These are phyloP conservation scores for Ceriops decandra DNA, from an alignment of 345 rosid species.

Conservation along the genomic window DNA sequence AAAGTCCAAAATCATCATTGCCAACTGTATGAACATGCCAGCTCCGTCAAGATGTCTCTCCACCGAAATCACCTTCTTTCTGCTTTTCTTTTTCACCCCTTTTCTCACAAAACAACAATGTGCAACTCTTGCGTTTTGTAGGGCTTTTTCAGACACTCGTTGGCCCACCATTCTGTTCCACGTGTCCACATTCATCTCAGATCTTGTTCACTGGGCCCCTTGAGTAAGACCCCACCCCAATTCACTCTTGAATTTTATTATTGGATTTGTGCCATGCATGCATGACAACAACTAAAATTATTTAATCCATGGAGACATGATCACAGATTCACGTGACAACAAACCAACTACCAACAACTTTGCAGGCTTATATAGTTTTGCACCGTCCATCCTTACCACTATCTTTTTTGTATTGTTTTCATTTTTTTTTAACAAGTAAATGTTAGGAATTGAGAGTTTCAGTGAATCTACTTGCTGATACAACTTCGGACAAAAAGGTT, in stretches of 20 bases:
- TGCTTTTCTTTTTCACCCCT: not conserved
- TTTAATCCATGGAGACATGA: constrained; percentile 6
- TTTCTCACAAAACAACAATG: not conserved
- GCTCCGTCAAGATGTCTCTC: not conserved
- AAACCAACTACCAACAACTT: not conserved
- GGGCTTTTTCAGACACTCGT: not conserved
- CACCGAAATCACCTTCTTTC: no score
- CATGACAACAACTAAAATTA: no score
- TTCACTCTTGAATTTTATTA: not conserved
- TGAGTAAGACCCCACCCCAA: no score
- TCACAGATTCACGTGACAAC: constrained; percentile 16
- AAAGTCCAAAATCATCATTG: no score
- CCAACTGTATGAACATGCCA: not conserved
- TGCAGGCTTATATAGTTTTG: not conserved
- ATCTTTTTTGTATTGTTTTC: no score
- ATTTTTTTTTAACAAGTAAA: no score
- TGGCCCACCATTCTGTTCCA: not conserved
- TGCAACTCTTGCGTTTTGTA: not conserved
- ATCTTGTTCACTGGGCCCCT: constrained; percentile 1
- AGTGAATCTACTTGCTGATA: no score
- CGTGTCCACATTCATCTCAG: not conserved
- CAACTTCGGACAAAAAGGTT: not conserved
- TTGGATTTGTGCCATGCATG: not conserved
- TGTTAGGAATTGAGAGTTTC: no score
- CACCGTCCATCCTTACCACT: not conserved